Evolutionary conservation across 176 grass and related monocot genomes (phyloP).

Genomic region (Zea luxurians): DNA sequence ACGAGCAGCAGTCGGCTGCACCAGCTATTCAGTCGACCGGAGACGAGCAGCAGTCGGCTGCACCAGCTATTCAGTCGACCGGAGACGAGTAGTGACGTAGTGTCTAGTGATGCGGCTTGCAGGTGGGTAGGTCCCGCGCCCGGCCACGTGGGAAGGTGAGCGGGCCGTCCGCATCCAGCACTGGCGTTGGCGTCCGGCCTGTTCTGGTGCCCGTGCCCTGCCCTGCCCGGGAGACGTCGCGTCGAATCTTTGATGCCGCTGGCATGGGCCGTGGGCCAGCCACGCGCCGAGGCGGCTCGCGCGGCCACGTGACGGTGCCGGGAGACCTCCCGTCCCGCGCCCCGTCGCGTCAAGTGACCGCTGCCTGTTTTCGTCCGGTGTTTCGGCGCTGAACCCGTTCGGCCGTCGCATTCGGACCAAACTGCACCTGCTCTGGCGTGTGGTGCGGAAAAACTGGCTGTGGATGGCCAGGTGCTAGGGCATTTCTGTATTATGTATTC

Average conservation of each 20-base stretch:
- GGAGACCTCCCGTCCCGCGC: background rate
- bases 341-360: slow-evolving; percentile 21
- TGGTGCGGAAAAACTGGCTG: background rate
- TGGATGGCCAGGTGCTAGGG: too few relatives aligned
- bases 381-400: background rate
- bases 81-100: background rate
- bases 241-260: slow-evolving; percentile 35
- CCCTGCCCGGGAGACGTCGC: slow-evolving; percentile 6
- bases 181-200: too few relatives aligned
- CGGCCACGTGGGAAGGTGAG: slow-evolving; percentile 10
- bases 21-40: too few relatives aligned
- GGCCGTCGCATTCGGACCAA: background rate
- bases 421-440: background rate
- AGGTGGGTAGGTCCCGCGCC: background rate
- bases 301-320: slow-evolving; percentile 46
- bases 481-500: too few relatives aligned
- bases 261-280: slow-evolving; percentile 36
- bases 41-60: background rate
- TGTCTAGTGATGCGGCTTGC: background rate
- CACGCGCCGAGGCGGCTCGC: slow-evolving; percentile 6
- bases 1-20: too few relatives aligned
- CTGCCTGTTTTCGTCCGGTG: background rate
- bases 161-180: background rate
- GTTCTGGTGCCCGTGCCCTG: background rate
- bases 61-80: background rate